phyloP scores from a whole-genome alignment of 106 monocot species.

The Phalaenopsis aphrodite region DNA sequence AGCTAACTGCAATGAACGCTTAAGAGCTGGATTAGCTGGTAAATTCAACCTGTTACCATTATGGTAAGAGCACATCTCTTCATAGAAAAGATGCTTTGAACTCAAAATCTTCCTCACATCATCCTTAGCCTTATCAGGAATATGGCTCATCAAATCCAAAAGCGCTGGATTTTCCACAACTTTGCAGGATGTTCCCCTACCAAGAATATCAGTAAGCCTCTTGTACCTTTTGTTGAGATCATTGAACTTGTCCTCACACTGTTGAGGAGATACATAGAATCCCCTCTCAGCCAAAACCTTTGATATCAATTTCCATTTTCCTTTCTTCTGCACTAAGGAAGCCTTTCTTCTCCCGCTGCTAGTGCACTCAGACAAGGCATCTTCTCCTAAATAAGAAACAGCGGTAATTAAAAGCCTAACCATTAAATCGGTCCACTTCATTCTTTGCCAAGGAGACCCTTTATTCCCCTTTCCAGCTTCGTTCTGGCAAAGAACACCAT shows the following conservation, averaged over 20 bases:
- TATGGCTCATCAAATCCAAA: constrained; percentile 54
- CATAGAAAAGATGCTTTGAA: constrained; percentile 92
- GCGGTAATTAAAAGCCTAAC: constrained; percentile 75
- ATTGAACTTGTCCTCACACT: constrained; percentile 97
- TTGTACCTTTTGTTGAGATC: constrained; percentile 95
- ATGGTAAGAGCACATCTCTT: constrained; percentile 95
- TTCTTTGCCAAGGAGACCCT: constrained; percentile 49
- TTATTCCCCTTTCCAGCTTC: constrained; percentile 42
- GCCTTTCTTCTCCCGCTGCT: constrained; percentile 36
- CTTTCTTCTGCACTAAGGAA: constrained; percentile 68
- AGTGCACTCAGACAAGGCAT: constrained; percentile 26
- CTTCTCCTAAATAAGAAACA: constrained; percentile 73
- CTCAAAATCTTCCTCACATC: constrained; percentile 81
- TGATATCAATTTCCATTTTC: constrained; percentile 83
- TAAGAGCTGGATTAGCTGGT: constrained; percentile 58
- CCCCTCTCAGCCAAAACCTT: constrained; percentile 75
- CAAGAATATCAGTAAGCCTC: constrained; percentile 77
- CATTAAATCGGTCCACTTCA: constrained; percentile 88
- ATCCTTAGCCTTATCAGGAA: constrained; percentile 74
- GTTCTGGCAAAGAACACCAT: constrained; percentile 24
- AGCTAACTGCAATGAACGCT: constrained; percentile 48
- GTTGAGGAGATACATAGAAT: constrained; percentile 79
- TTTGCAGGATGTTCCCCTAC: constrained; percentile 78
- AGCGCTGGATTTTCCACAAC: constrained; percentile 76
- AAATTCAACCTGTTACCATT: constrained; percentile 65